Conservation (phyloP, 2,329 filamentous ascomycete genomes). For the Corinectria fuckeliana region DNA sequence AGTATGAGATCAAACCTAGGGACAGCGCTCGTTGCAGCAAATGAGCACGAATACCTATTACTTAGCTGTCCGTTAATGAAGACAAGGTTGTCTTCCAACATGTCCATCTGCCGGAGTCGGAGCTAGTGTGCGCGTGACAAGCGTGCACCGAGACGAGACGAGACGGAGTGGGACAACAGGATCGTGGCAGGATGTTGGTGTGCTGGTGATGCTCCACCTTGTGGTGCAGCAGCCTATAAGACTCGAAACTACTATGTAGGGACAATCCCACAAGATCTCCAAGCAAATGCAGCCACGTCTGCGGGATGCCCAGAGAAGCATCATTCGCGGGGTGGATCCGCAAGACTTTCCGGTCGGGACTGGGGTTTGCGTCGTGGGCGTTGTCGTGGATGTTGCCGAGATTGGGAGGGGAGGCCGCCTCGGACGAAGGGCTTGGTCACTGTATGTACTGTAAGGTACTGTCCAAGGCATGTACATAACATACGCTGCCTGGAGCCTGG, state of each 20-base stretch:
- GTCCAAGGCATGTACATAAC: no score
- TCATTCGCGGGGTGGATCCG: conserved; percentile 1
- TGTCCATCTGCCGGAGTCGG: neutral
- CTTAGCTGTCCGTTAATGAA: conserved; percentile 11
- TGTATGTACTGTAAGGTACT: no score
- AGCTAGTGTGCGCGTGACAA: neutral
- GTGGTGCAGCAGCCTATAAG: neutral
- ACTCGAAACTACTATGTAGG: neutral
- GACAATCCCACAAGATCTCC: neutral
- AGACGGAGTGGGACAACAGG: neutral
- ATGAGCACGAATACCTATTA: conserved; percentile 11
- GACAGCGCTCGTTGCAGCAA: conserved; percentile 10
- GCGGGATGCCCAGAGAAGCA: neutral
- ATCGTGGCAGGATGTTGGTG: neutral
- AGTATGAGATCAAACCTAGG: conserved; percentile 16
- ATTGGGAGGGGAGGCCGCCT: conserved; percentile 4
- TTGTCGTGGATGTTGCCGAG: conserved; percentile 10
- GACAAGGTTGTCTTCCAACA: neutral
- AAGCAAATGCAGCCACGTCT: neutral
- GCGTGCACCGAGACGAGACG: neutral
- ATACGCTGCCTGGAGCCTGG: neutral
- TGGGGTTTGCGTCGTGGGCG: conserved; percentile 4
- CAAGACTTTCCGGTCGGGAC: neutral
- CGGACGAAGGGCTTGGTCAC: neutral
- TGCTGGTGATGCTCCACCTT: neutral